Evolutionary conservation across 108 stramenopile species (phyloP).

Genomic region (Phaeodactylum tricornutum): DNA sequence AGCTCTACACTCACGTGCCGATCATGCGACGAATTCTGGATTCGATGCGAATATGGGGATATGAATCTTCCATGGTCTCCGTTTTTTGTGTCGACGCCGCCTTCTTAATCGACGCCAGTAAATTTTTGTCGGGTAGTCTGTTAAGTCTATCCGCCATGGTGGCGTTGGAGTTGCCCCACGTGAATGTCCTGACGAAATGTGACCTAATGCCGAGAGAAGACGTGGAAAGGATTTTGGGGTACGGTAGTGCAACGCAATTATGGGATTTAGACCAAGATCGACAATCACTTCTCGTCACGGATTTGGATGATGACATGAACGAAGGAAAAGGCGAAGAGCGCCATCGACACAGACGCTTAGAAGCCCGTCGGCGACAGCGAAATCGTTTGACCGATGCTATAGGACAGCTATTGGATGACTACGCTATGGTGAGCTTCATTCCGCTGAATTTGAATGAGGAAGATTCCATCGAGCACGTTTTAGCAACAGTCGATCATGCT

Average conservation of each 20-base stretch:
- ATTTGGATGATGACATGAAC: neutral
- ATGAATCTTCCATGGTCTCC: constrained; percentile 49
- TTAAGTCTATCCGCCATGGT: constrained; percentile 94
- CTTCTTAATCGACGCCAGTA: constrained; percentile 44
- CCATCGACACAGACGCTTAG: constrained; percentile 8
- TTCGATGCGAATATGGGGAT: constrained; percentile 80
- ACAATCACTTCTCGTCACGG: constrained; percentile 4
- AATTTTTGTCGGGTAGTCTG: constrained; percentile 90
- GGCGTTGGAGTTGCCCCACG: constrained; percentile 88
- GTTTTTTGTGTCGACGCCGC: constrained; percentile 96
- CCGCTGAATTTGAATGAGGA: constrained; percentile 92
- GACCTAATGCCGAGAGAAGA: constrained; percentile 80
- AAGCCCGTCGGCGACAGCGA: constrained; percentile 31
- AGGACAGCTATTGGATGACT: constrained; percentile 89
- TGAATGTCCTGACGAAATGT: constrained; percentile 94
- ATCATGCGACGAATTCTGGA: constrained; percentile 86
- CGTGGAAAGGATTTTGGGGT: constrained; percentile 62
- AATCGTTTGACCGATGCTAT: constrained; percentile 80
- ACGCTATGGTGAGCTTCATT: constrained; percentile 89
- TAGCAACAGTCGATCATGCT: constrained; percentile 85
- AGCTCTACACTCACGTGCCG: constrained; percentile 95
- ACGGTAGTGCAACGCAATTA: constrained; percentile 65
- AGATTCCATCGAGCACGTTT: constrained; percentile 74
- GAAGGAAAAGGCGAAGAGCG: neutral
- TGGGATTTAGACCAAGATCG: constrained; percentile 65